A percentile compares a stretch with the other conserved stretches of the same genome.
Evolutionary conservation across 345 rosid species (phyloP).

Genomic region (Kernera saxatilis): DNA sequence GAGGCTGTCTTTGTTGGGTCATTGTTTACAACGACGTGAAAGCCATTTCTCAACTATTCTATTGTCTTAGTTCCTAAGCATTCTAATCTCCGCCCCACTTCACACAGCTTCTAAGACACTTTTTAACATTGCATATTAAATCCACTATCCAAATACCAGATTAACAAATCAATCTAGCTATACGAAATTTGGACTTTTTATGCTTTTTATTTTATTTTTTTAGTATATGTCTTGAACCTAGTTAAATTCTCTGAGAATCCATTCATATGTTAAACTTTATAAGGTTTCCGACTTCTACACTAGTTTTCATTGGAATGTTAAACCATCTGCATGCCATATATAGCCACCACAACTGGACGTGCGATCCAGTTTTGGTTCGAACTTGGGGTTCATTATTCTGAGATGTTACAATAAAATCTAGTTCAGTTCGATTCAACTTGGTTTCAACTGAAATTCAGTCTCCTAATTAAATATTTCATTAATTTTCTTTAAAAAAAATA

Average conservation of each 20-base stretch:
- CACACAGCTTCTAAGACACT: conserved; percentile 21
- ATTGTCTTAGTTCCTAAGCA: conserved; percentile 29
- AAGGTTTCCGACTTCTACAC: not conserved
- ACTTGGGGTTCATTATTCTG: not conserved
- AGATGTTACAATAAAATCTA: too few relatives aligned
- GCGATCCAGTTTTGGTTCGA: not conserved
- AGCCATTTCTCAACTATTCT: conserved; percentile 31
- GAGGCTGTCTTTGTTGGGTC: conserved; percentile 22
- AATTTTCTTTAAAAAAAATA: not conserved
- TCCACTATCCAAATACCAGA: not conserved
- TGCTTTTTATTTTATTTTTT: too few relatives aligned
- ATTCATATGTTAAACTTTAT: not conserved
- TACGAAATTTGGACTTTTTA: too few relatives aligned
- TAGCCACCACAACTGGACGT: not conserved
- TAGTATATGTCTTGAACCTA: not conserved
- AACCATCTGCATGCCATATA: not conserved
- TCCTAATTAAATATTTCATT: not conserved
- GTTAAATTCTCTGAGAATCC: not conserved
- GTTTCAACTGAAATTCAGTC: not conserved
- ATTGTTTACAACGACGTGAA: conserved; percentile 28
- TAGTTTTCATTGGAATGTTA: not conserved
- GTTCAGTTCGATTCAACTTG: too few relatives aligned
- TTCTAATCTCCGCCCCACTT: conserved; percentile 16
- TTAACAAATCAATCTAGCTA: not conserved
- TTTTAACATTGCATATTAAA: not conserved